Base-by-base conservation (phyloP, 1,284 basidiomycete genomes). In the Cystobasidiaceae sp. region DNA sequence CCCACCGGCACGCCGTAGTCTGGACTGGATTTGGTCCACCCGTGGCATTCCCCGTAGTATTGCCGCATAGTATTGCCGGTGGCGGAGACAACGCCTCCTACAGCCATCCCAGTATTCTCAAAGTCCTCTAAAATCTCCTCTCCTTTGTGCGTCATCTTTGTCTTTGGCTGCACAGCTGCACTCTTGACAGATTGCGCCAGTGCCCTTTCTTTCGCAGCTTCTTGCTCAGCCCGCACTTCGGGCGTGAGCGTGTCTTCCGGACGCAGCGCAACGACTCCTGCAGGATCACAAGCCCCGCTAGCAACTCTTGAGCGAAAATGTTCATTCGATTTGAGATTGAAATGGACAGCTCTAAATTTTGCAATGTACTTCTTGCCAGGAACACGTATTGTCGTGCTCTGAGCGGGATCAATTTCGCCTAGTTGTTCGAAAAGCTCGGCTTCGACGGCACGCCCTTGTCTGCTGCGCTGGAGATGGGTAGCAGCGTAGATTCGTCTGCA, bases 91-190 rank as follows among this genome's bases (percentile, higher is more conserved):
- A n/a, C 30, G 30, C 19, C 25, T 46, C 64, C 2, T 52, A 21
- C 33, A 67, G 30, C 33, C 34, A 28, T 8, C 41, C 30, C 8
- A 66, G 11, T 11, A 11, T 39, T 48, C 46, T 72, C 69, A 57
- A 85, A 78, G 75, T 86, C 85, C 75, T 91, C 90, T 71, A 92
- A 89, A 71, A 89, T 85, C 79, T 91, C 85, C 68, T 90, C 78
- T 65, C 90, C 90, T 77, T 92, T 92, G 79, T 91, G 90, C 21
- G 89, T 92, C 68, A 90, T 86, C 77, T 91, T 91, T 37, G 88
- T 86, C 71, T 86, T 85, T 66, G 89, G 89, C 27, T 83, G 81
- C 3, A 80, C 79, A 11, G 82, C 56, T 74, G 85, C 87, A 74
- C 86, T 82, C 67, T 91, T 79, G 70, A 92, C 91, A 8, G 88